These are phyloP conservation scores for Cenchrus fungigraminus DNA, from an alignment of 176 grass and related monocot species.

Conservation along the genomic window DNA sequence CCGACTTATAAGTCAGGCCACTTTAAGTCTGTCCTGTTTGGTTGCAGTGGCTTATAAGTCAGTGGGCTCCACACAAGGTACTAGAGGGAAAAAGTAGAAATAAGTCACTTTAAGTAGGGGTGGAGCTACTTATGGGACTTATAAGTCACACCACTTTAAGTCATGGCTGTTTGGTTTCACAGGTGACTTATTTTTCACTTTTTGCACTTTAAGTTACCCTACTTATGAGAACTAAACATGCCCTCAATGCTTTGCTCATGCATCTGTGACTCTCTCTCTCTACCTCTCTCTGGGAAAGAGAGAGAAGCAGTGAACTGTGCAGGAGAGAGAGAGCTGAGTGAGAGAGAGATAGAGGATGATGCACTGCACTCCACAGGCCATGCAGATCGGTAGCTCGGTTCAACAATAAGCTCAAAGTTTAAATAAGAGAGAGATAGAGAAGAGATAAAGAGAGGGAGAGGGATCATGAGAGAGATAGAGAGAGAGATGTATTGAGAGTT, in stretches of 20 bases:
- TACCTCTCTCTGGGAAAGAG: conserved; percentile 20
- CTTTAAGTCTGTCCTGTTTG: too few species aligned
- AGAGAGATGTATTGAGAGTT: neutral
- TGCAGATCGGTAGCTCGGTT: conserved; percentile 50
- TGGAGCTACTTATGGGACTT: too few species aligned
- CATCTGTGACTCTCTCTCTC: conserved; percentile 44
- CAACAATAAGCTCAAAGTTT: conserved; percentile 50
- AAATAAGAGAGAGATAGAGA: conserved; percentile 22
- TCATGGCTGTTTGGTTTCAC: too few species aligned
- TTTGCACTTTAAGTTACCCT: too few species aligned
- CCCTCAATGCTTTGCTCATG: conserved; percentile 1
- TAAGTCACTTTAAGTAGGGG: too few species aligned
- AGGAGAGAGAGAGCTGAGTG: neutral
- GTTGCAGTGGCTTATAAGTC: too few species aligned
- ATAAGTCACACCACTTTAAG: too few species aligned
- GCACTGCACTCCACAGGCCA: conserved; percentile 29
- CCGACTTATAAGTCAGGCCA: too few species aligned
- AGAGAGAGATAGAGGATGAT: conserved; percentile 6
- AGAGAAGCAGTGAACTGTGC: conserved; percentile 21
- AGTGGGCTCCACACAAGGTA: too few species aligned
- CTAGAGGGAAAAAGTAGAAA: too few species aligned
- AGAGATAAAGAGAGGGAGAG: neutral
- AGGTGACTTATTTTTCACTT: too few species aligned
- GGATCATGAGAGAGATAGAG: neutral
- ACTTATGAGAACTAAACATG: too few species aligned